Evolutionary conservation across 1,284 basidiomycete species (phyloP), one percentile per base, ranked within the genome.

Genomic region (Moniliophthora roreri): DNA sequence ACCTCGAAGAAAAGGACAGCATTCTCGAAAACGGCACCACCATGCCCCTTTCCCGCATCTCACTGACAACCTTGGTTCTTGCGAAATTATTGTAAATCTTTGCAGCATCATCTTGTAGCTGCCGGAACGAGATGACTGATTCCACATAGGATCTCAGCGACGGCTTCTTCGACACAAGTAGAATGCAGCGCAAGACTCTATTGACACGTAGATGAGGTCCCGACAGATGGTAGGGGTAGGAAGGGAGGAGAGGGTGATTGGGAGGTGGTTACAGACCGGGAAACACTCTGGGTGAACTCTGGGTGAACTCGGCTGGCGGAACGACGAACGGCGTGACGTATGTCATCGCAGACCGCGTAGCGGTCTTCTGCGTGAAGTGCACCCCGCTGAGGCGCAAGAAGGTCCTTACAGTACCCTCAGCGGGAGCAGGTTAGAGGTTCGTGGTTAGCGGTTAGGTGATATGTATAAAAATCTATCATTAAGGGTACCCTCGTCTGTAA

Each of bases 11-110:
- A 73, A 72, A 72, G 60, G 7, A 64, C 26, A 0, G 66, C 65
- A 53, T 69, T 72, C 56, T 74, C 69, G 34, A 64, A 71, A 0
- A 73, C 65, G 63, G 70, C 68, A 53, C 70, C 68, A 3, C 68
- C 64, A 15, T 53, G 73, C 69, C 57, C 28, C 57, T 15, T 42
- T 51, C 39, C 18, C 53, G 52, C 4, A 61, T 26, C 1, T 60
- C 56, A 1, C 41, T 44, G 15, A 62, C 58, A 7, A 56, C 15
- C 3, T 40, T 36, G 9, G 61, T 37, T 26, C 55, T 54, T 2
- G 63, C 59, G 46, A 51, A 67, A 23, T 55, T 34, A 0, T 55
- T n/a, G 13, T 57, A 55, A 20, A 66, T 62, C 2, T n/a, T 6
- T 4, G 44, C 23, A 2, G 64, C 65, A 36, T 62, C 51, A 2